Evolutionary conservation across 306 rosid species (phyloP).

Genomic region (Prunus dulcis): DNA sequence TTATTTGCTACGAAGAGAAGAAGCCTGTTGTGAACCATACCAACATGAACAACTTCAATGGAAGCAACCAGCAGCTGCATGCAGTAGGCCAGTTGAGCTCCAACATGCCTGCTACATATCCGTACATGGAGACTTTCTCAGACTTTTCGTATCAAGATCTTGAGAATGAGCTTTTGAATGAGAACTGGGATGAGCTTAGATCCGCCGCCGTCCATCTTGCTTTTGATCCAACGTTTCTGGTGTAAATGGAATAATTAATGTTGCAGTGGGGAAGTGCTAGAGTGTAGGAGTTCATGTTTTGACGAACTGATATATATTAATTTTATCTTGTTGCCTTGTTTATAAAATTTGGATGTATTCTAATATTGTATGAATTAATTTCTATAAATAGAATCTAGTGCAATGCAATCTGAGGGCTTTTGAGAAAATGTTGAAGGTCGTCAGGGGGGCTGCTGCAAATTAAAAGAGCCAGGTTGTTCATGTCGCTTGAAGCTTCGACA

Average conservation of each 20-base stretch:
- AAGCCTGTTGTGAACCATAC: conserved; percentile 28
- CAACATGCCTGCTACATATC: conserved; percentile 12
- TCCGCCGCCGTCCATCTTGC: conserved; percentile 60
- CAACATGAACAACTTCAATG: neutral
- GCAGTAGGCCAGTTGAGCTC: conserved; percentile 26
- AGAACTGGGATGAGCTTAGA: conserved; percentile 82
- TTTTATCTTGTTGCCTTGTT: too few species aligned
- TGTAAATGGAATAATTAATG: neutral
- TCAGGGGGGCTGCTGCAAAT: conserved; percentile 1
- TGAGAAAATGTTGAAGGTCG: neutral
- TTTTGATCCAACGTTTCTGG: conserved; percentile 39
- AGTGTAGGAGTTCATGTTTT: neutral
- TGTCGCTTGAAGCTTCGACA: conserved; percentile 2
- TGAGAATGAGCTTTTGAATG: conserved; percentile 30
- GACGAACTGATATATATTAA: neutral
- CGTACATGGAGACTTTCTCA: conserved; percentile 32
- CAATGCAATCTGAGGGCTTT: neutral
- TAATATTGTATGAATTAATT: too few species aligned
- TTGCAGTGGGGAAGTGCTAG: neutral
- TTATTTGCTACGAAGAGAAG: conserved; percentile 24
- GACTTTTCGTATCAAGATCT: conserved; percentile 31
- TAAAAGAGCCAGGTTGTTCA: neutral
- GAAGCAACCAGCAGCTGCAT: conserved; percentile 21
- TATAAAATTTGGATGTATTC: too few species aligned
- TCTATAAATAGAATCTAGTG: neutral